Conservation (phyloP, 305 asterid species). For the Coffea humblotiana region DNA sequence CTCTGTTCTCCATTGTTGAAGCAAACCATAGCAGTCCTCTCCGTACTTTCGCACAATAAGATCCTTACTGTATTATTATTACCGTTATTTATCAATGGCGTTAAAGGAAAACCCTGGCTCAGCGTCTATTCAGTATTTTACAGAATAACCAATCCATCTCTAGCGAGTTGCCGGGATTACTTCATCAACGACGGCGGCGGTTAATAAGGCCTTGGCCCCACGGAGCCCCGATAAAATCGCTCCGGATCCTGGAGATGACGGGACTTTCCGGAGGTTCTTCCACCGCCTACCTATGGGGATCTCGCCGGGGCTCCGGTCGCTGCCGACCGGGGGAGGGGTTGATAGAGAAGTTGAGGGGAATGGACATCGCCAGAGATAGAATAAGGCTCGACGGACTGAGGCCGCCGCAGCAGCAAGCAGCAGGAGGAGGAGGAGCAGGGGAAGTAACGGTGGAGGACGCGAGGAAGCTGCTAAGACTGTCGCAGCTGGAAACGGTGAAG, state of each 20-base stretch:
- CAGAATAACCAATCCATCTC: constrained; percentile 22
- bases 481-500: constrained; percentile 69
- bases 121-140: constrained; percentile 28
- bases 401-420: constrained; percentile 24
- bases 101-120: constrained; percentile 31
- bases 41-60: background rate
- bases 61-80: background rate
- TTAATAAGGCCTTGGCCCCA: constrained; percentile 8
- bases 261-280: constrained; percentile 25
- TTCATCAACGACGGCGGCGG: constrained; percentile 24
- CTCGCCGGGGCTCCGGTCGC: constrained; percentile 39
- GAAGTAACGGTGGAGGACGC: constrained; percentile 57
- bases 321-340: constrained; percentile 52
- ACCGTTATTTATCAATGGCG: constrained; percentile 24
- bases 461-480: constrained; percentile 58
- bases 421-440: constrained; percentile 30
- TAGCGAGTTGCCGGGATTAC: constrained; percentile 31
- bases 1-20: background rate
- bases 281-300: constrained; percentile 25
- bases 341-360: constrained; percentile 57
- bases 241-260: constrained; percentile 36
- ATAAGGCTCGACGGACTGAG: constrained; percentile 50
- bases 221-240: constrained; percentile 21
- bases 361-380: constrained; percentile 62
- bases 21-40: background rate